Evolutionary conservation across 2,329 filamentous ascomycete species (phyloP).

Genomic region (Epicoccum sorghinum): DNA sequence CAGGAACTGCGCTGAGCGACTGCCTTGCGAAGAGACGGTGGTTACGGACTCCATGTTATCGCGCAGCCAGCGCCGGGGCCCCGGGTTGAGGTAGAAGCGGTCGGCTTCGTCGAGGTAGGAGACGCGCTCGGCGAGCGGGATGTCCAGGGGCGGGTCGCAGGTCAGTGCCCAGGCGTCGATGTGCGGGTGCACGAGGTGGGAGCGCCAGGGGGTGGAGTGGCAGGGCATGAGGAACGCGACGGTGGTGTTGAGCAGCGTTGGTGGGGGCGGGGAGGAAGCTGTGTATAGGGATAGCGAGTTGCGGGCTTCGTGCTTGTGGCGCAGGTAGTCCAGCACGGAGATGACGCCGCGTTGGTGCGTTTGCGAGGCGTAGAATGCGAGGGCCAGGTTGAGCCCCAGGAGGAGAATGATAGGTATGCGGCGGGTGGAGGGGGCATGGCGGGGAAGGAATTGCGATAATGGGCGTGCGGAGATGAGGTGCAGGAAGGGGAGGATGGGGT

Average conservation of each 20-base stretch:
- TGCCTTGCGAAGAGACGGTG: slow-evolving; percentile 26
- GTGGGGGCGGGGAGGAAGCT: slow-evolving; percentile 50
- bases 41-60: slow-evolving; percentile 47
- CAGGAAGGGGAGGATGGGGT: slow-evolving; percentile 85
- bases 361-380: slow-evolving; percentile 75
- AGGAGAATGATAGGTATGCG: slow-evolving; percentile 63
- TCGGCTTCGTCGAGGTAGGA: slow-evolving; percentile 88
- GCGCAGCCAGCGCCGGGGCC: slow-evolving; percentile 47
- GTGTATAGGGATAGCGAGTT: slow-evolving; percentile 44
- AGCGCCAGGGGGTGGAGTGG: slow-evolving; percentile 94
- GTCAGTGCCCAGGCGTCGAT: slow-evolving; percentile 83
- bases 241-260: slow-evolving; percentile 47
- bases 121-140: slow-evolving; percentile 66
- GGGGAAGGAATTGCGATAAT: slow-evolving; percentile 68
- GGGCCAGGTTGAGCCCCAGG: slow-evolving; percentile 65
- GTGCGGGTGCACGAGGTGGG: slow-evolving; percentile 76
- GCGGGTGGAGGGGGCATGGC: slow-evolving; percentile 43
- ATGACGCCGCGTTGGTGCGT: slow-evolving; percentile 81
- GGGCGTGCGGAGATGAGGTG: slow-evolving; percentile 78
- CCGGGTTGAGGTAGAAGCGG: slow-evolving; percentile 77
- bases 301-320: slow-evolving; percentile 69
- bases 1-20: slow-evolving; percentile 33
- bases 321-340: slow-evolving; percentile 74
- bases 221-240: slow-evolving; percentile 91
- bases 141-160: slow-evolving; percentile 84